These are phyloP conservation scores for Colletotrichum graminicola DNA, from an alignment of 2,329 filamentous ascomycete species.

Conservation along the genomic window DNA sequence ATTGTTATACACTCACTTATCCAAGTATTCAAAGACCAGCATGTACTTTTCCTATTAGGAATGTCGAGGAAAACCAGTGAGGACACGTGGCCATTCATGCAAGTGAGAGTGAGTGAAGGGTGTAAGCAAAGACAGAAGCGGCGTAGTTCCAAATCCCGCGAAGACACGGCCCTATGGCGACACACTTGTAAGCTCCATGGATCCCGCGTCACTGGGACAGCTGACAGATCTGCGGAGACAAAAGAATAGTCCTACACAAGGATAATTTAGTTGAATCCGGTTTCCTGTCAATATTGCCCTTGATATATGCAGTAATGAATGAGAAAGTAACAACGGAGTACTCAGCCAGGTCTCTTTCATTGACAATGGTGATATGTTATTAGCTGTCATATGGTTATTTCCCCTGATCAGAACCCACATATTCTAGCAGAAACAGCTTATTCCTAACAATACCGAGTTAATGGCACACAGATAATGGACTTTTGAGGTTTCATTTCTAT, in stretches of 20 bases:
- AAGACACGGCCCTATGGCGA: not conserved
- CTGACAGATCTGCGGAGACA: not conserved
- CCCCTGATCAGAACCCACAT: not conserved
- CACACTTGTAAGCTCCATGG: not conserved
- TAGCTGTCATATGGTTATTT: not conserved
- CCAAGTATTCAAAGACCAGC: conserved; percentile 79
- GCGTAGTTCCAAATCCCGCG: not conserved
- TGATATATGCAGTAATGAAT: not conserved
- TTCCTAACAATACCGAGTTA: no score
- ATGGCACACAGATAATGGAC: no score
- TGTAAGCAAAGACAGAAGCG: not conserved
- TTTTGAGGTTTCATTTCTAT: no score
- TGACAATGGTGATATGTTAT: no score
- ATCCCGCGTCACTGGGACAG: not conserved
- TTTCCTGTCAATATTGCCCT: not conserved
- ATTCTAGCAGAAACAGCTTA: no score
- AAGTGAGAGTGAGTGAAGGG: not conserved
- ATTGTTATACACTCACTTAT: conserved; percentile 63
- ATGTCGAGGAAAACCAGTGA: conserved; percentile 71
- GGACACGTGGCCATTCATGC: not conserved
- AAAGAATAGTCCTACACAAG: not conserved
- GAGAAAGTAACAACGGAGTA: no score
- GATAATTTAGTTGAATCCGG: not conserved
- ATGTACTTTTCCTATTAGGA: conserved; percentile 56
- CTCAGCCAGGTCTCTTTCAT: no score